Evolutionary conservation across 345 rosid genomes (phyloP).

Genomic region (Pelargonium nanum): DNA sequence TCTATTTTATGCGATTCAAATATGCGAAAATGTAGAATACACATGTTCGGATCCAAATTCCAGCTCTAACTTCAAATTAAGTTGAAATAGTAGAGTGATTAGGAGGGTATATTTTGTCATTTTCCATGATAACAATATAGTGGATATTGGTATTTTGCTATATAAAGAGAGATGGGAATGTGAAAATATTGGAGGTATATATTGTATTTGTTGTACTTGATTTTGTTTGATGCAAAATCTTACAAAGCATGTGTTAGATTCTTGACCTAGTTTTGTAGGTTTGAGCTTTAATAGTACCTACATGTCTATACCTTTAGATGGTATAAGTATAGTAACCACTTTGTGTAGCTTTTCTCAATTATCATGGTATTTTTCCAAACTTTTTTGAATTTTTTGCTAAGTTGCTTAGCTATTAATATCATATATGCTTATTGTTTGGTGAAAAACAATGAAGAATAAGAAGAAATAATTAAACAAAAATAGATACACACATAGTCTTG

Average conservation of each 20-base stretch:
- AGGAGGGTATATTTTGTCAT: too few relatives aligned
- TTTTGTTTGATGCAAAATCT: slow-evolving; percentile 17
- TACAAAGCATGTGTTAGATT: slow-evolving; percentile 35
- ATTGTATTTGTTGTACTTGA: background rate
- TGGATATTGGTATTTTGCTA: background rate
- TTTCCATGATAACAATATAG: too few relatives aligned
- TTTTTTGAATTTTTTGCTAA: too few relatives aligned
- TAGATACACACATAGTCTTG: too few relatives aligned
- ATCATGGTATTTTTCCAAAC: too few relatives aligned
- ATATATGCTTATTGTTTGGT: too few relatives aligned
- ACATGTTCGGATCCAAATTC: too few relatives aligned
- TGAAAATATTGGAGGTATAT: background rate
- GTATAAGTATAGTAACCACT: background rate
- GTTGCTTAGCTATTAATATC: background rate
- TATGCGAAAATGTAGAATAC: too few relatives aligned
- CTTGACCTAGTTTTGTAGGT: slow-evolving; percentile 18
- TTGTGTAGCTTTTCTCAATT: background rate
- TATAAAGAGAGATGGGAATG: background rate
- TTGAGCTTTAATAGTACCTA: background rate
- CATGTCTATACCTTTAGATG: background rate
- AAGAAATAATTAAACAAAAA: background rate
- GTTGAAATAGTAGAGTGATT: too few relatives aligned
- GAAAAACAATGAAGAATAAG: too few relatives aligned
- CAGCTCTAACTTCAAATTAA: too few relatives aligned
- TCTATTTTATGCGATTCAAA: too few relatives aligned